A percentile compares a stretch with the other conserved stretches of the same genome.
Conservation (phyloP, 2,329 filamentous ascomycete genomes). For the Penicillium psychrosexuale region DNA sequence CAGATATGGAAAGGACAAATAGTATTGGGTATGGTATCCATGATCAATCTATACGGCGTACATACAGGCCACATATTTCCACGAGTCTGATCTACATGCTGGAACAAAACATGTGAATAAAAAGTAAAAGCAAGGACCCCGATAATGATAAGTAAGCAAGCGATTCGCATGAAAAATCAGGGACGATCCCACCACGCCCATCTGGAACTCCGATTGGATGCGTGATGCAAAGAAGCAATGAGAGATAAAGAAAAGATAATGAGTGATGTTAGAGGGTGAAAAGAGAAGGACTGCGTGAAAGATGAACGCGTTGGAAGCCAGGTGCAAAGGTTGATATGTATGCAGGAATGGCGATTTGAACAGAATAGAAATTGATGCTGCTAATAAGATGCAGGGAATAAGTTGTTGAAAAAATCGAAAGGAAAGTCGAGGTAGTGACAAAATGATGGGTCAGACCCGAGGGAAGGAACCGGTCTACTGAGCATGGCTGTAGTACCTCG, state of each 20-base stretch:
- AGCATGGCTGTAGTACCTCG: slow-evolving; percentile 24
- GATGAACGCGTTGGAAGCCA: slow-evolving; percentile 1
- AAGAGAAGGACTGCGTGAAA: slow-evolving; percentile 3
- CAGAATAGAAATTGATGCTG: slow-evolving; percentile 4
- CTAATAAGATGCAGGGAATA: slow-evolving; percentile 3
- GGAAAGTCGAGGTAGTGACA: not conserved
- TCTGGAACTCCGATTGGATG: slow-evolving; percentile 30
- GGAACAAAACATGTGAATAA: not conserved
- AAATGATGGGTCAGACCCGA: not conserved
- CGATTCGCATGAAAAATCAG: slow-evolving; percentile 2
- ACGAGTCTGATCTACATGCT: slow-evolving; percentile 1
- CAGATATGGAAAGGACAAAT: not conserved
- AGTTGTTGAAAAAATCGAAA: not conserved
- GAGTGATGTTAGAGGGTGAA: not conserved
- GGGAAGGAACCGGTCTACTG: slow-evolving; percentile 3
- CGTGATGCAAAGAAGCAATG: slow-evolving; percentile 20
- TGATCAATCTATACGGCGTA: slow-evolving; percentile 3
- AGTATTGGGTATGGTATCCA: not conserved
- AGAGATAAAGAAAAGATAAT: not conserved
- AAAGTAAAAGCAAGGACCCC: slow-evolving; percentile 5
- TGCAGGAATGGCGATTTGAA: slow-evolving; percentile 3
- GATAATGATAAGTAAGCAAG: slow-evolving; percentile 6
- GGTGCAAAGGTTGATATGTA: slow-evolving; percentile 1
- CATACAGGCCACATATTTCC: slow-evolving; percentile 1
- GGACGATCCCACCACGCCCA: slow-evolving; percentile 21